Base-by-base conservation (phyloP, 495 filamentous ascomycete genomes). In the Amniculicola lignicola region DNA sequence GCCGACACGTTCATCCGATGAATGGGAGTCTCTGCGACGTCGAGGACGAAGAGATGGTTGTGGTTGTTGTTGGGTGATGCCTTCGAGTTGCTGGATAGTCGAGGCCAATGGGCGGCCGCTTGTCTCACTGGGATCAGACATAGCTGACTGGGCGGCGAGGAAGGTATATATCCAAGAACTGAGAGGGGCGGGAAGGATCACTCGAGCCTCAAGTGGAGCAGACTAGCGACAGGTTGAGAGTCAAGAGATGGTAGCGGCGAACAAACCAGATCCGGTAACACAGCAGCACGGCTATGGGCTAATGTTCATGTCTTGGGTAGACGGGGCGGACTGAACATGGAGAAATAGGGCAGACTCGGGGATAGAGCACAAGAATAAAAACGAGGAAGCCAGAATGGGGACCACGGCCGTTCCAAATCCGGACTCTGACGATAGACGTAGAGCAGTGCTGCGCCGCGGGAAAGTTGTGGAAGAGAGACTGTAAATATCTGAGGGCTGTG, bases 61-160 rank as follows among this genome's bases (percentile, higher is more conserved):
- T 22, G 28, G 31, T 11, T 25, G 18, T 14, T 52, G 31, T 31
- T 31, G 40, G 23, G 45, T 52, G 49, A 4, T 51, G 51, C 38
- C 51, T 60, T 64, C 54, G 47, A 44, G 56, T 38, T 52, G 44
- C 25, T 47, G 53, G 36, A 45, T 45, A 44, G 19, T 47, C 16
- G 56, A 56, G 51, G 39, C 56, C 56, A 64, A 53, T 64, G 55
- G 61, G 61, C 51, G 55, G 55, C 51, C 56, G 61, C 56, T 40
- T 39, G 61, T 51, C 38, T 59, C 56, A 52, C 24, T 59, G 23
- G 35, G 51, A 31, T 64, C 51, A 39, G 51, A 52, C 51, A 60
- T 60, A 35, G 46, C 50, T 56, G 42, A 55, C 39, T 21, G 46
- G 40, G 45, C 27, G 46, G 42, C 31, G 61, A 46, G 27, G 47